phyloP scores from a whole-genome alignment of 1,284 basidiomycete species.

The Fomitopsis pinicola region DNA sequence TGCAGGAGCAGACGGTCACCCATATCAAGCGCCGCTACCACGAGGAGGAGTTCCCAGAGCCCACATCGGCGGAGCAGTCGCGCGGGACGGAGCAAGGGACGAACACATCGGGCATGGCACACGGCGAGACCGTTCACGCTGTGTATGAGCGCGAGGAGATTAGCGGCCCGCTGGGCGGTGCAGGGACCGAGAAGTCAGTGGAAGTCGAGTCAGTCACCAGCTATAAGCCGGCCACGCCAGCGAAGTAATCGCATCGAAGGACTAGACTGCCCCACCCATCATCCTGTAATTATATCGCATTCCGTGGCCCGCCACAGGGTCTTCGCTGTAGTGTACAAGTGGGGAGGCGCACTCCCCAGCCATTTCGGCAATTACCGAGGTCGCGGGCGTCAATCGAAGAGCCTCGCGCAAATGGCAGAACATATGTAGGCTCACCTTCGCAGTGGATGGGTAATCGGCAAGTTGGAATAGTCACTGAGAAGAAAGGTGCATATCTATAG shows the following conservation, averaged over 20 bases:
- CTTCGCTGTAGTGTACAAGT: too few relatives aligned
- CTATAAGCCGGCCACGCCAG: neutral
- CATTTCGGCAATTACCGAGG: too few relatives aligned
- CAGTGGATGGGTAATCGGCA: too few relatives aligned
- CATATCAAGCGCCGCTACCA: conserved; percentile 33
- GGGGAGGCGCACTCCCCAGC: too few relatives aligned
- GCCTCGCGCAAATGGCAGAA: too few relatives aligned
- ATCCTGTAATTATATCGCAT: conserved; percentile 1
- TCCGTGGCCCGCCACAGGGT: neutral
- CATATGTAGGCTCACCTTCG: too few relatives aligned
- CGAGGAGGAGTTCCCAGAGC: conserved; percentile 21
- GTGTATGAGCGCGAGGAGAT: conserved; percentile 38
- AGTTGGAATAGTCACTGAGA: too few relatives aligned
- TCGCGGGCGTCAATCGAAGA: too few relatives aligned
- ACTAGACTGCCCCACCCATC: neutral
- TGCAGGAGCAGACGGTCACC: conserved; percentile 37
- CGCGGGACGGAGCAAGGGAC: conserved; percentile 7
- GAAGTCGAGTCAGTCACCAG: neutral
- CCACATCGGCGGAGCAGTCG: conserved; percentile 10
- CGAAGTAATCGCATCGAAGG: neutral
- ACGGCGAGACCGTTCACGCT: conserved; percentile 23
- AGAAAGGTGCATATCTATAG: too few relatives aligned
- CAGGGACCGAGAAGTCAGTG: neutral
- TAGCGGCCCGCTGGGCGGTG: conserved; percentile 34
- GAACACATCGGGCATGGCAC: conserved; percentile 13